A percentile compares a stretch with the other conserved stretches of the same genome.
Conservation (phyloP, 2,329 filamentous ascomycete species). For the Diaporthe batatas region DNA sequence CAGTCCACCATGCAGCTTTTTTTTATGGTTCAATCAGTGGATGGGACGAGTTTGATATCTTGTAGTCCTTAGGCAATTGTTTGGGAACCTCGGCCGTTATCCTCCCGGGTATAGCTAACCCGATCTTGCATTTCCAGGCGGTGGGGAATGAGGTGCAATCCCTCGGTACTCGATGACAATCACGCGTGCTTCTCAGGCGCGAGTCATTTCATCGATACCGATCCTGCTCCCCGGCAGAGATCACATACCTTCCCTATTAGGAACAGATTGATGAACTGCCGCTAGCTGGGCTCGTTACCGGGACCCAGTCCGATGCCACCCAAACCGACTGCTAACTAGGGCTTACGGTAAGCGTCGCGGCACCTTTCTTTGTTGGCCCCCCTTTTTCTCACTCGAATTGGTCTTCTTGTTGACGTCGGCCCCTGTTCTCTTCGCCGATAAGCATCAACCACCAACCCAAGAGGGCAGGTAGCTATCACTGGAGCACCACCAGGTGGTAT, state of each 20-base stretch:
- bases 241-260: constrained; percentile 6
- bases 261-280: not conserved
- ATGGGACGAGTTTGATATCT: no score
- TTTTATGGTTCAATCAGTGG: no score
- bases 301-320: not conserved
- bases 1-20: no score
- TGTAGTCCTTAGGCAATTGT: no score
- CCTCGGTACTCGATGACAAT: not conserved
- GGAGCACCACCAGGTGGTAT: not conserved
- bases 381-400: not conserved
- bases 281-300: constrained; percentile 3
- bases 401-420: not conserved
- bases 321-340: not conserved
- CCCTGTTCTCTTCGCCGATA: not conserved
- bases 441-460: not conserved
- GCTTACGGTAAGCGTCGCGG: no score
- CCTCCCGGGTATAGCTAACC: not conserved
- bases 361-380: not conserved
- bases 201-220: not conserved
- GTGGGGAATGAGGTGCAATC: not conserved
- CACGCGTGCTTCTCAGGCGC: not conserved
- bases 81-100: not conserved
- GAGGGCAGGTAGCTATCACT: constrained; percentile 19
- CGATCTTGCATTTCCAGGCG: not conserved
- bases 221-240: not conserved